phyloP scores from a whole-genome alignment of 495 filamentous ascomycete genomes.

The Lophiotrema nucula region DNA sequence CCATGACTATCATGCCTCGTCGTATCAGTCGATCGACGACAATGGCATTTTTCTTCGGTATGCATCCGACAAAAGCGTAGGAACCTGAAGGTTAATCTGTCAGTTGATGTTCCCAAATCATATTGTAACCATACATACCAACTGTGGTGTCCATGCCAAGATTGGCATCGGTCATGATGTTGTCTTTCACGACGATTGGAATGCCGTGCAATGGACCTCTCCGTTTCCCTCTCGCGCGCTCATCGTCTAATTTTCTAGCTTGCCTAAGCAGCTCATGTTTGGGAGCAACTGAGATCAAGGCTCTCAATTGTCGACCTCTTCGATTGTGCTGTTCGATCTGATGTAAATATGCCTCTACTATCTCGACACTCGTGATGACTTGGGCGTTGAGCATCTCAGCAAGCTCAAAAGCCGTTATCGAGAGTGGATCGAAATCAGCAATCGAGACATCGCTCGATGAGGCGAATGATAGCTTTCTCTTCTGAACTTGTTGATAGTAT shows the following conservation, averaged over 20 bases:
- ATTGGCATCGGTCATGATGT: conserved; percentile 36
- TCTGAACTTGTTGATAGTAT: conserved; percentile 13
- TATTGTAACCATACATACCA: conserved; percentile 21
- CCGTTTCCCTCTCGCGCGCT: conserved; percentile 37
- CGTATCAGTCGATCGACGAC: conserved; percentile 40
- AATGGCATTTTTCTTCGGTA: conserved; percentile 40
- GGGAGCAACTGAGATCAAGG: conserved; percentile 43
- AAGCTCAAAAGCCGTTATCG: conserved; percentile 47
- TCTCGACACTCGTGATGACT: conserved; percentile 47
- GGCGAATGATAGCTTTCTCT: conserved; percentile 22
- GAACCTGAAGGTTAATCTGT: conserved; percentile 34
- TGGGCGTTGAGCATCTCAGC: conserved; percentile 42
- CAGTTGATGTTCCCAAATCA: too few species aligned
- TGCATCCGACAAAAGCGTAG: conserved; percentile 40
- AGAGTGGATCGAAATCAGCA: conserved; percentile 41
- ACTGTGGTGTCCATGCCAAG: conserved; percentile 38
- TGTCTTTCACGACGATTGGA: conserved; percentile 45
- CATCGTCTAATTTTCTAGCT: conserved; percentile 41
- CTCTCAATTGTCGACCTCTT: conserved; percentile 38
- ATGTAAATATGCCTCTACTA: conserved; percentile 50
- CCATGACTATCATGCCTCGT: conserved; percentile 38
- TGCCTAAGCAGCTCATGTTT: conserved; percentile 35
- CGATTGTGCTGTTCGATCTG: conserved; percentile 53
- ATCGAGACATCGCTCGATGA: conserved; percentile 15
- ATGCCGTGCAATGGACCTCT: conserved; percentile 47